These are phyloP conservation scores for Epichloe hybrida DNA, from an alignment of 2,329 filamentous ascomycete species.

Conservation along the genomic window DNA sequence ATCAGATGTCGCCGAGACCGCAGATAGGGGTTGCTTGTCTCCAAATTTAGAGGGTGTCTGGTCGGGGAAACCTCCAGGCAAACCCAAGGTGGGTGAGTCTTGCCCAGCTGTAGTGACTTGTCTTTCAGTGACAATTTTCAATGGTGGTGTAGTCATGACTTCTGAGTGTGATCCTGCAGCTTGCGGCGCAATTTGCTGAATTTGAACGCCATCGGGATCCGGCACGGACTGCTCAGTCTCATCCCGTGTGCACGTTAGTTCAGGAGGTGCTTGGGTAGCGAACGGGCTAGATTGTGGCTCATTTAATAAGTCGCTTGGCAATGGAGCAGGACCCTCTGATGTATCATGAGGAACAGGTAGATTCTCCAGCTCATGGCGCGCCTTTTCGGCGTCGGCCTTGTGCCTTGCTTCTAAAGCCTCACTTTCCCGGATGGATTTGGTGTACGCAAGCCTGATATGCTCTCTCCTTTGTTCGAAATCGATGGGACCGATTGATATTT, in stretches of 20 bases:
- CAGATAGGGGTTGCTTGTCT: conserved; percentile 41
- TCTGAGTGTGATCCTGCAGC: neutral
- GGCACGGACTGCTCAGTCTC: neutral
- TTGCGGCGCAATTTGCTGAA: neutral
- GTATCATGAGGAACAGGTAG: conserved; percentile 13
- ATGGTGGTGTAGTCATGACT: neutral
- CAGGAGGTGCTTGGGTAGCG: neutral
- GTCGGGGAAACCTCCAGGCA: conserved; percentile 48
- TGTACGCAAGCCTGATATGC: conserved; percentile 74
- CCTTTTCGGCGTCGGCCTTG: conserved; percentile 36
- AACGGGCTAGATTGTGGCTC: neutral
- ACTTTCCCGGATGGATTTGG: conserved; percentile 64
- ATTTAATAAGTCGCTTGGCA: neutral
- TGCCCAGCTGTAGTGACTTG: conserved; percentile 5
- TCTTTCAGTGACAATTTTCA: neutral
- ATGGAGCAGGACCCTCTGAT: neutral
- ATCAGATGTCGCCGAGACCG: conserved; percentile 44
- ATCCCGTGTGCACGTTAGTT: too few relatives aligned
- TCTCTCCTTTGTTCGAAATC: conserved; percentile 75
- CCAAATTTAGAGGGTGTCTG: conserved; percentile 22
- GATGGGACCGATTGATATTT: conserved; percentile 56
- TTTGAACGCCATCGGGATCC: neutral
- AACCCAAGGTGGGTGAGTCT: conserved; percentile 54
- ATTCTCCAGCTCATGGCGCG: conserved; percentile 33
- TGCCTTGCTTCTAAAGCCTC: conserved; percentile 45